Evolutionary conservation across 306 rosid species (phyloP), one percentile per base, ranked within the genome.

Genomic region (Pueraria montana): DNA sequence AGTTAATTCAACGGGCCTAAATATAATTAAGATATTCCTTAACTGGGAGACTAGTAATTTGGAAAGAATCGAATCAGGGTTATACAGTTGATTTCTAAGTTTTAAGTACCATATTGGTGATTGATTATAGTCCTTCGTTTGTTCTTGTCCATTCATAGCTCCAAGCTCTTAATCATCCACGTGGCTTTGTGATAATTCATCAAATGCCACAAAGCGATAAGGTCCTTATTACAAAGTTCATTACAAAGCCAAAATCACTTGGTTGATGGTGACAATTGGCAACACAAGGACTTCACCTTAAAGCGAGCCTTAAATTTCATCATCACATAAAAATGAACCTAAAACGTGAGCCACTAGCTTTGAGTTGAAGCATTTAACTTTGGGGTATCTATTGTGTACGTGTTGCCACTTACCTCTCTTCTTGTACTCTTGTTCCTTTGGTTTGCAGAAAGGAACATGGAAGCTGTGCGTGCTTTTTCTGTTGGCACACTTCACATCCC

Each of bases 401-500:
- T n/a, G 48, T 1, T 77, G 23, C 73, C 20, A 48, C 64, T 49
- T 32, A 65, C 21, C 2, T 16, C 72, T 45, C 27, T 1, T 43
- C 1, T 20, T n/a, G 20, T 48, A 48, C 52, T 20, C 42, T 23
- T 34, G 68, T 61, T 42, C 72, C 74, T 40, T 13, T 26, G 43
- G 52, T 45, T 50, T 46, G 61, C 45, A 32, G 18, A 30, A 62
- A 18, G 69, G 52, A 69, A 86, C 80, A 92, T 91, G 98, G 93
- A 90, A 75, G 82, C 88, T 68, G 64, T 89, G 80, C 74, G 70
- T 52, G n/a, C 87, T 17, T 86, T 87, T 21, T 80, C 87, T 43
- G 38, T 87, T 76, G 81, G 76, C 43, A 84, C 94, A 49, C 72
- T 90, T 38, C 89, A 83, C 53, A 43, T 79, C 32, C 86, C 87